These are phyloP conservation scores for Schizochytrium sp. DNA, from an alignment of 108 stramenopile genomes.

Conservation along the genomic window DNA sequence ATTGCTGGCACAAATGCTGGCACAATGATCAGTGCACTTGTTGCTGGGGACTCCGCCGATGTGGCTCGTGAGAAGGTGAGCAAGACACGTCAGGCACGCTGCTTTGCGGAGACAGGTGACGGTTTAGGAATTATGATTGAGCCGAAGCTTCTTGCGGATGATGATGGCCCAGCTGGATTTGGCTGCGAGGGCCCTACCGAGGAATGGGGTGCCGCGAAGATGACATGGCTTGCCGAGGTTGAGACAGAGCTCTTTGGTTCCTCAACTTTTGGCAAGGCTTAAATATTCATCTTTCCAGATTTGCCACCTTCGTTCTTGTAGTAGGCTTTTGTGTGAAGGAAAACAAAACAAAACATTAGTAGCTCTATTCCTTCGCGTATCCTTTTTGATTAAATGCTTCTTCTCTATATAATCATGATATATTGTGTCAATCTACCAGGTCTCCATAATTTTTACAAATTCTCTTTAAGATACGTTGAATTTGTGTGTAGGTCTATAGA, in stretches of 20 bases:
- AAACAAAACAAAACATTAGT: no score
- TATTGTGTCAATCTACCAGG: no score
- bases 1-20: not conserved
- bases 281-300: no score
- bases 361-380: no score
- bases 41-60: not conserved
- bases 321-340: no score
- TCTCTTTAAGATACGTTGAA: no score
- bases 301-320: no score
- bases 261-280: not conserved
- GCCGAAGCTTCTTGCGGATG: slow-evolving; percentile 26
- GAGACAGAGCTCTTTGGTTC: not conserved
- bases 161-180: slow-evolving; percentile 4
- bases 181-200: not conserved
- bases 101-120: slow-evolving; percentile 49
- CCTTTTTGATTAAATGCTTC: no score
- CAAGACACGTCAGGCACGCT: not conserved
- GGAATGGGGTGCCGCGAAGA: not conserved
- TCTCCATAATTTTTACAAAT: no score
- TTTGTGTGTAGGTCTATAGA: no score
- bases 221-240: not conserved
- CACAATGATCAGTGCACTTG: not conserved
- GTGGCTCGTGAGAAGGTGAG: not conserved
- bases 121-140: slow-evolving; percentile 24
- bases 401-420: no score